Percentiles rank a stretch among this genome's conserved stretches.
Evolutionary conservation across 2,329 filamentous ascomycete genomes (phyloP).

Genomic region (Stemphylium vesicarium): DNA sequence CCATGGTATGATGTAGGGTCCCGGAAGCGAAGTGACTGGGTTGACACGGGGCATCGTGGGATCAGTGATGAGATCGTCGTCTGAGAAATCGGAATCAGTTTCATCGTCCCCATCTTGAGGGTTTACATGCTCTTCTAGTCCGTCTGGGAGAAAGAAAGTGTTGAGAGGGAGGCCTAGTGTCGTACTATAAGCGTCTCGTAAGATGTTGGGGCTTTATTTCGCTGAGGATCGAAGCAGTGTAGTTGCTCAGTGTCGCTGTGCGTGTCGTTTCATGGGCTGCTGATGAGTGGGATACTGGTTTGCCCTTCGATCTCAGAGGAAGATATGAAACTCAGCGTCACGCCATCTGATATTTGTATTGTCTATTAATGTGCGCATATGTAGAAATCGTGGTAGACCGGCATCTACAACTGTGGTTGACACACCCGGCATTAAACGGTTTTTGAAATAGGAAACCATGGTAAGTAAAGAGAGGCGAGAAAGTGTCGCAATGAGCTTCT

Average conservation of each 20-base stretch:
- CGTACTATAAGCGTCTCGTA: neutral
- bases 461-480: neutral
- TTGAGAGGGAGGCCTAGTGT: neutral
- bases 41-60: neutral
- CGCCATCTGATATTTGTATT: too few species aligned
- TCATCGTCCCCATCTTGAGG: neutral
- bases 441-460: neutral
- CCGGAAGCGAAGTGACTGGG: neutral
- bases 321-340: too few species aligned
- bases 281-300: too few species aligned
- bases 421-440: too few species aligned
- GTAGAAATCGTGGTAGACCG: too few species aligned
- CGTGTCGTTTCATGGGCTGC: neutral
- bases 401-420: too few species aligned
- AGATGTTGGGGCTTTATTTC: neutral
- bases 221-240: neutral
- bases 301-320: too few species aligned
- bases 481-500: too few species aligned
- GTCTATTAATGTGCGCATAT: too few species aligned
- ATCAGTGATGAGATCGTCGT: neutral
- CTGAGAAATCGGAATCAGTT: neutral
- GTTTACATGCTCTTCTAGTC: neutral
- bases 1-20: slow-evolving; percentile 1
- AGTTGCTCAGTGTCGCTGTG: neutral
- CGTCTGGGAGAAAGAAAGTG: neutral